phyloP scores from a whole-genome alignment of 306 rosid genomes.

The Glycine tomentella region DNA sequence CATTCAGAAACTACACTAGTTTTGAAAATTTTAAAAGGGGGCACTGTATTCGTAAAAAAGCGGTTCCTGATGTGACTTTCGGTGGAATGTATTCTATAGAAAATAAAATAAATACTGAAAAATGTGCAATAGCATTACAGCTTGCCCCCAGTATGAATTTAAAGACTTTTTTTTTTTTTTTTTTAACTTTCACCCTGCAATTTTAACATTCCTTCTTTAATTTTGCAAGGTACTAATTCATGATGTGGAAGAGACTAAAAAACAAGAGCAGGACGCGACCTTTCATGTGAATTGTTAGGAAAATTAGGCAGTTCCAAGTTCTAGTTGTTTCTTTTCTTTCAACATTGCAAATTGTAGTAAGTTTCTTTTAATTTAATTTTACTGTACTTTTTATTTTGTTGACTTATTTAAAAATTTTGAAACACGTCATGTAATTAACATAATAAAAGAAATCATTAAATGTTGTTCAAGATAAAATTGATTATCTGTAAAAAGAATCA shows the following conservation, averaged over 20 bases:
- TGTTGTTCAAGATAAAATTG: background rate
- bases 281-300: no score
- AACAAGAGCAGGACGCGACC: background rate
- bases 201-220: background rate
- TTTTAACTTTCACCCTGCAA: background rate
- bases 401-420: background rate
- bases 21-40: background rate
- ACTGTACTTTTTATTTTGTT: background rate
- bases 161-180: conserved; percentile 34
- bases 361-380: background rate
- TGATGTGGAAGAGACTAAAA: background rate
- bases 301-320: no score
- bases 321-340: no score
- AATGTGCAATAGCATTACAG: conserved; percentile 46
- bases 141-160: conserved; percentile 44
- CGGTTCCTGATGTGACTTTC: conserved; percentile 46
- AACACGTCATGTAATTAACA: background rate
- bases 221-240: conserved; percentile 14
- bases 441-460: background rate
- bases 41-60: background rate
- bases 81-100: conserved; percentile 60
- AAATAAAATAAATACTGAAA: conserved; percentile 30
- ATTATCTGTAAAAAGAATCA: background rate
- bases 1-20: background rate
- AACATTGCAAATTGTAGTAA: no score